phyloP scores from a whole-genome alignment of 495 filamentous ascomycete genomes.

The Penicillium paxilli region DNA sequence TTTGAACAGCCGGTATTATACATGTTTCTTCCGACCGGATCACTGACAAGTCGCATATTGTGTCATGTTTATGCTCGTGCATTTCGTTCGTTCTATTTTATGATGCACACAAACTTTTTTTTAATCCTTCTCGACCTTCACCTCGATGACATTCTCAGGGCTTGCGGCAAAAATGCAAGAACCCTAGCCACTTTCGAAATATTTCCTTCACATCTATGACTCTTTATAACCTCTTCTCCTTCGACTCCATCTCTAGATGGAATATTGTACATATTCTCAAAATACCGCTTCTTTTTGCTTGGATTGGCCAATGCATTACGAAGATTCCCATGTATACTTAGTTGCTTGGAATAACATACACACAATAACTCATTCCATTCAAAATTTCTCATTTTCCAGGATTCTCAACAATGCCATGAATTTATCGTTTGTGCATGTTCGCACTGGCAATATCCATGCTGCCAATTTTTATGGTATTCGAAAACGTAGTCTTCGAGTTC shows the following conservation, averaged over 20 bases:
- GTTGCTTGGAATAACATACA: background rate
- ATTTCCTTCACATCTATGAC: background rate
- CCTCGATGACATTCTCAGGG: background rate
- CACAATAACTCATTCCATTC: background rate
- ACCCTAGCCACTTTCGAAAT: background rate
- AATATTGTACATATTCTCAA: conserved; percentile 13
- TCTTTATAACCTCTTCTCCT: background rate
- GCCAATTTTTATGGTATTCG: too few species aligned
- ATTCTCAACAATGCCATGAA: too few species aligned
- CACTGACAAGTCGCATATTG: background rate
- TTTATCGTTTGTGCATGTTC: too few species aligned
- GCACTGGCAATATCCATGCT: background rate
- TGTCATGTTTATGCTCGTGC: conserved; percentile 4
- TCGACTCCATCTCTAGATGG: background rate
- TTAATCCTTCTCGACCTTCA: conserved; percentile 1
- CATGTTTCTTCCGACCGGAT: conserved; percentile 5
- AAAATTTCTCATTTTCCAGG: too few species aligned
- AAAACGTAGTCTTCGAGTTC: too few species aligned
- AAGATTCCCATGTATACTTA: conserved; percentile 11
- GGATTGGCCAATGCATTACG: background rate
- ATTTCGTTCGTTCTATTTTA: conserved; percentile 2
- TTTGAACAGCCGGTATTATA: background rate
- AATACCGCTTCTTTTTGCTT: conserved; percentile 1
- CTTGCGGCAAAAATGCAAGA: background rate
- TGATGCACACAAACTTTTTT: background rate